Conservation (phyloP, 2,329 filamentous ascomycete species). For the Phyllosticta capitalensis region DNA sequence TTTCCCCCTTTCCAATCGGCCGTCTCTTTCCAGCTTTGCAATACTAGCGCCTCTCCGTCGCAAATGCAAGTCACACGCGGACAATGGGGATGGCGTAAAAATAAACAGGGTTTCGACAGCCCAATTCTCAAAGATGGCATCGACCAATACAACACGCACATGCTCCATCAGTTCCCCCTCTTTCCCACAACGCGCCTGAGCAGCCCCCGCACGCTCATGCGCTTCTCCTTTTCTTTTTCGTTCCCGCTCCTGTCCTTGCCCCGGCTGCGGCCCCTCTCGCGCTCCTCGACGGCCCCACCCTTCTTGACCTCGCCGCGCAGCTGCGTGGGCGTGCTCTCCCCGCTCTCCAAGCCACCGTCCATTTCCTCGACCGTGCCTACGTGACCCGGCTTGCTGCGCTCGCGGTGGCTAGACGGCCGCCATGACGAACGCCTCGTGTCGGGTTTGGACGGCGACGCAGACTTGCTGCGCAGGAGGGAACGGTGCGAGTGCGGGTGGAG, state of each 20-base stretch:
- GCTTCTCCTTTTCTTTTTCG: conserved; percentile 6
- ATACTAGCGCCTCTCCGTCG: no score
- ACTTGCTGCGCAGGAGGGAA: not conserved
- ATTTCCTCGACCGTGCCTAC: conserved; percentile 13
- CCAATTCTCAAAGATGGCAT: not conserved
- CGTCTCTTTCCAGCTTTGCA: not conserved
- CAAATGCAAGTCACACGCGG: no score
- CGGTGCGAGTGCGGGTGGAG: not conserved
- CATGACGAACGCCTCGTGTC: not conserved
- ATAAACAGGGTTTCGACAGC: not conserved
- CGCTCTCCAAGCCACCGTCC: conserved; percentile 21
- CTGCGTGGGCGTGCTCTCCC: conserved; percentile 22
- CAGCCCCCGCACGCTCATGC: conserved; percentile 6
- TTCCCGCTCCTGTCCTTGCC: conserved; percentile 12
- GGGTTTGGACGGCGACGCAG: not conserved
- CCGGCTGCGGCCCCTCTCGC: conserved; percentile 18
- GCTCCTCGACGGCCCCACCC: conserved; percentile 7
- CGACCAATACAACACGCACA: not conserved
- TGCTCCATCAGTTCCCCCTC: not conserved
- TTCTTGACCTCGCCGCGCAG: conserved; percentile 26
- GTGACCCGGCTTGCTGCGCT: conserved; percentile 24
- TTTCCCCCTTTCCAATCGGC: no score
- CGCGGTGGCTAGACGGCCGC: not conserved
- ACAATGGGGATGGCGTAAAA: not conserved
- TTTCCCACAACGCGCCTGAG: conserved; percentile 8